A percentile compares a stretch with the other conserved stretches of the same genome.
phyloP scores from a whole-genome alignment of 306 rosid species.

The barrel medic (Medicago truncatula) region DNA sequence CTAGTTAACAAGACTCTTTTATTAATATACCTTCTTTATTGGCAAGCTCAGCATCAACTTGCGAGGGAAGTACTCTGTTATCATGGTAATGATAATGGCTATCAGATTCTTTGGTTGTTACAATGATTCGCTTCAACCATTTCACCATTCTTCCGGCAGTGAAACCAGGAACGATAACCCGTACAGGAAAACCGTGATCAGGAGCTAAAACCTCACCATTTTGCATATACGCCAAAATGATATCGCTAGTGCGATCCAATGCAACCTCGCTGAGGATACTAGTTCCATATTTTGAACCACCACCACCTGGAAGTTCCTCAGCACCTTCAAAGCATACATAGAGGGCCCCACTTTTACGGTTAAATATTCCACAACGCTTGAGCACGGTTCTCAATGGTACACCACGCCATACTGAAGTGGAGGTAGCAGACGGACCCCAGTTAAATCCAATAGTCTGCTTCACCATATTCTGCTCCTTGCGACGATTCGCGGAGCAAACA shows the following conservation, averaged over 20 bases:
- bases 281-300: conserved; percentile 16
- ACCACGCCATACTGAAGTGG: conserved; percentile 33
- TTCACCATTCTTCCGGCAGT: conserved; percentile 29
- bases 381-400: conserved; percentile 3
- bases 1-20: too few relatives aligned
- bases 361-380: conserved; percentile 15
- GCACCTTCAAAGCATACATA: conserved; percentile 30
- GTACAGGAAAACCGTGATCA: conserved; percentile 10
- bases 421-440: neutral
- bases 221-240: neutral
- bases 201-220: conserved; percentile 16
- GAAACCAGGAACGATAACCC: conserved; percentile 15
- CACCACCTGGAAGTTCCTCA: conserved; percentile 28
- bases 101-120: neutral
- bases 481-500: conserved; percentile 4
- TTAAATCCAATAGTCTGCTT: conserved; percentile 18
- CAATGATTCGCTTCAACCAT: conserved; percentile 24
- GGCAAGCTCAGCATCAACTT: conserved; percentile 24
- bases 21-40: conserved; percentile 1
- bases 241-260: conserved; percentile 4
- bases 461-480: conserved; percentile 30
- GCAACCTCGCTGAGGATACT: conserved; percentile 20
- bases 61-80: conserved; percentile 11
- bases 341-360: neutral
- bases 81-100: conserved; percentile 18